Evolutionary conservation across 2,329 filamentous ascomycete species (phyloP).

Genomic region (Chlorencoelia australis): DNA sequence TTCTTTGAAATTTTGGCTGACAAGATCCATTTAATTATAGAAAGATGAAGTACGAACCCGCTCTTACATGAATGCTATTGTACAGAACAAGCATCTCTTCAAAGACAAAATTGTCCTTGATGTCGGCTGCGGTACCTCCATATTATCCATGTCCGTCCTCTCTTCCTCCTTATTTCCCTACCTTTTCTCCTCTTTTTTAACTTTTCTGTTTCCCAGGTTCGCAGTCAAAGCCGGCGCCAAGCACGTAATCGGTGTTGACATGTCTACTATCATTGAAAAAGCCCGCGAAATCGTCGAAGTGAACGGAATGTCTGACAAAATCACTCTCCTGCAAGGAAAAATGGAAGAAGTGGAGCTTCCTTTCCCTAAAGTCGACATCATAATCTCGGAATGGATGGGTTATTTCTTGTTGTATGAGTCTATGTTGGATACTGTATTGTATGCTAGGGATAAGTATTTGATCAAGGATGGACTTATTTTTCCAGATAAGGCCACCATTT

Average conservation of each 20-base stretch:
- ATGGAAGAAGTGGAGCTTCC: conserved; percentile 97
- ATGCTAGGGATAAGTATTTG: conserved; percentile 89
- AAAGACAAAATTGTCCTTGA: conserved; percentile 91
- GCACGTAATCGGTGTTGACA: conserved; percentile 97
- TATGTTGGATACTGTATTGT: conserved; percentile 98
- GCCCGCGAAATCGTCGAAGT: conserved; percentile 85
- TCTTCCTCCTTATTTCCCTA: conserved; percentile 11
- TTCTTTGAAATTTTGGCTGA: conserved; percentile 9
- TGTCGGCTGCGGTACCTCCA: conserved; percentile 93
- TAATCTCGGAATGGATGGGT: conserved; percentile 99
- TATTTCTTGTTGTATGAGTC: conserved; percentile 98
- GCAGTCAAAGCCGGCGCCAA: conserved; percentile 92
- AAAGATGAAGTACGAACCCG: conserved; percentile 97
- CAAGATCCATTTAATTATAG: conserved; percentile 38
- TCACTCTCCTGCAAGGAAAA: conserved; percentile 96
- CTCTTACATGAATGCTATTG: conserved; percentile 94
- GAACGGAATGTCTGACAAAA: conserved; percentile 91
- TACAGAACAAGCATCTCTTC: conserved; percentile 92
- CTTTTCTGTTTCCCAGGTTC: no score
- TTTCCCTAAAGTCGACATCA: conserved; percentile 94
- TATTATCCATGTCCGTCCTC: conserved; percentile 83
- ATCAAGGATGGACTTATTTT: conserved; percentile 84
- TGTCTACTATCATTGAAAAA: conserved; percentile 99
- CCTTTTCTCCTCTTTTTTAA: no score
- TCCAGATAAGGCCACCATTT: conserved; percentile 97